phyloP scores from a whole-genome alignment of 345 rosid genomes.

The Salix suchowensis region DNA sequence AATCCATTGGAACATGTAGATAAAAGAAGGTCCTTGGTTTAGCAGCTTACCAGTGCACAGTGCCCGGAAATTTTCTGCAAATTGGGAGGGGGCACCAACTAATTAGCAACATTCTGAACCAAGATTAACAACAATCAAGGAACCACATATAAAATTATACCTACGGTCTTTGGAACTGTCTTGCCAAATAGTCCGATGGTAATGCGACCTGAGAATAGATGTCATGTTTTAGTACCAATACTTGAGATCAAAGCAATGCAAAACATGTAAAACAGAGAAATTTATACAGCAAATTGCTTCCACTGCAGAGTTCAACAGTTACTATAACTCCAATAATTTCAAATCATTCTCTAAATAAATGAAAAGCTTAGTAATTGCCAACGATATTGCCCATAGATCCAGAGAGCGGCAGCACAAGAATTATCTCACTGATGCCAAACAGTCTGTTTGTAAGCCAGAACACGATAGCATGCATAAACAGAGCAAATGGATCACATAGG shows the following conservation, averaged over 20 bases:
- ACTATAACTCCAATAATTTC: neutral
- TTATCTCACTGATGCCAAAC: neutral
- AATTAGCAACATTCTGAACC: constrained; percentile 9
- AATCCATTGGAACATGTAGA: neutral
- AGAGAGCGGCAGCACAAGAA: too few species aligned
- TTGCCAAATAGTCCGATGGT: constrained; percentile 87
- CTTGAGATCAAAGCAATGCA: neutral
- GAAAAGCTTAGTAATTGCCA: neutral
- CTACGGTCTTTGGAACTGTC: constrained; percentile 88
- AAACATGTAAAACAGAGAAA: neutral
- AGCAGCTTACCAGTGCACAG: constrained; percentile 71
- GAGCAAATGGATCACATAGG: neutral
- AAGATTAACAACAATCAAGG: neutral
- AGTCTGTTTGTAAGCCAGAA: neutral
- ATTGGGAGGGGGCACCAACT: constrained; percentile 2
- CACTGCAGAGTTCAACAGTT: neutral
- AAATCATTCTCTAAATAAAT: too few species aligned
- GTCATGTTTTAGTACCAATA: neutral
- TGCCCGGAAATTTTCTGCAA: constrained; percentile 97
- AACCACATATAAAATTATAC: constrained; percentile 23
- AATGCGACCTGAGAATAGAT: constrained; percentile 60
- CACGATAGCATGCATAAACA: neutral
- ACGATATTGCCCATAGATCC: neutral
- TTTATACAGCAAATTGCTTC: too few species aligned
- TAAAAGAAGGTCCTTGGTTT: neutral